Evolutionary conservation across 371 early-diverging fungal genomes (phyloP).

Genomic region (Mortierella polycephala): DNA sequence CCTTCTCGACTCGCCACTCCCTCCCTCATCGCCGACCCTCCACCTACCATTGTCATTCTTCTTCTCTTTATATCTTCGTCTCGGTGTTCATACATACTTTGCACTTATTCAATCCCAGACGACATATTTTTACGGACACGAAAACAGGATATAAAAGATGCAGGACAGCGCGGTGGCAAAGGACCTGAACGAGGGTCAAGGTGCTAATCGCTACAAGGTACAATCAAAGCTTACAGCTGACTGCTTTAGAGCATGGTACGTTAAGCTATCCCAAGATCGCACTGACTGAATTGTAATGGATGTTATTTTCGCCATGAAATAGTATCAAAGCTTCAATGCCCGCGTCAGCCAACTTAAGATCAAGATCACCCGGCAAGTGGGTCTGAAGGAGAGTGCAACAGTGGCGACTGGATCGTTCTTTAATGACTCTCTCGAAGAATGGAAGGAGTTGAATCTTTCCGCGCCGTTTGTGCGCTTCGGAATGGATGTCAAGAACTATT

Average conservation of each 20-base stretch:
- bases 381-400: conserved; percentile 51
- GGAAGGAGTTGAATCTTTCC: conserved; percentile 91
- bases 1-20: background rate
- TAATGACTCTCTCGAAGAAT: conserved; percentile 77
- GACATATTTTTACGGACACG: background rate
- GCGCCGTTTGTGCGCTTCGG: conserved; percentile 78
- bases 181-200: conserved; percentile 75
- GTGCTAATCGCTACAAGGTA: conserved; percentile 79
- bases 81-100: background rate
- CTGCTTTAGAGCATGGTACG: no score
- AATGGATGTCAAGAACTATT: conserved; percentile 69
- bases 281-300: no score
- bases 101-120: conserved; percentile 1
- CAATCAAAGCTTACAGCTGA: background rate
- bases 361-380: conserved; percentile 72
- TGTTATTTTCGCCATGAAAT: background rate
- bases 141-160: conserved; percentile 10
- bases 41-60: background rate
- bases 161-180: conserved; percentile 50
- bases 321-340: conserved; percentile 87
- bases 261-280: no score
- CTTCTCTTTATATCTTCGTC: background rate
- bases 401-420: conserved; percentile 82
- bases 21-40: background rate
- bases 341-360: conserved; percentile 84